Percentiles rank a stretch among this genome's conserved stretches.
Conservation (phyloP, 2,329 filamentous ascomycete species). For the Pseudocercospora musae region DNA sequence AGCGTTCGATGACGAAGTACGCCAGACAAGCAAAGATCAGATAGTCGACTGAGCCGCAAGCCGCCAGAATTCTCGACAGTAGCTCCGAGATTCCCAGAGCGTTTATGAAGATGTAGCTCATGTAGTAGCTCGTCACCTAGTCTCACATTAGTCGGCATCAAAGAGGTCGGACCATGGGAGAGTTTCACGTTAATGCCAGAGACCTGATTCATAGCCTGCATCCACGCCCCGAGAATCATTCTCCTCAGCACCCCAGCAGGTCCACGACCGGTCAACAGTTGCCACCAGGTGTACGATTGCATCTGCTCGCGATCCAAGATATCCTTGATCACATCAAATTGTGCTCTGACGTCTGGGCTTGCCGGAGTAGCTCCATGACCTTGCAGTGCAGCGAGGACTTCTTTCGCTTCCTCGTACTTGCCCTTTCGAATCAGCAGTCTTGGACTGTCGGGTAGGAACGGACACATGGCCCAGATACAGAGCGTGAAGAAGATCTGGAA, state of each 20-base stretch:
- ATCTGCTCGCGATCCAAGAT: constrained; percentile 46
- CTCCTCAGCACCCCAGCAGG: constrained; percentile 27
- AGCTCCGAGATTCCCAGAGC: constrained; percentile 50
- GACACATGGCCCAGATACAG: constrained; percentile 37
- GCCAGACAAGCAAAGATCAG: constrained; percentile 47
- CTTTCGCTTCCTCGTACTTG: constrained; percentile 48
- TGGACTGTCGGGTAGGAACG: constrained; percentile 39
- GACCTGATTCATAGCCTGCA: constrained; percentile 31
- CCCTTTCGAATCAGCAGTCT: constrained; percentile 52
- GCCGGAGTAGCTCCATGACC: constrained; percentile 45
- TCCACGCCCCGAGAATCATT: constrained; percentile 28
- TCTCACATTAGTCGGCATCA: neutral
- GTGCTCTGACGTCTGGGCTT: constrained; percentile 40
- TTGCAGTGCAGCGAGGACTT: constrained; percentile 45
- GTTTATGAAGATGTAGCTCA: constrained; percentile 50
- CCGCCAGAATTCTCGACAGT: constrained; percentile 49
- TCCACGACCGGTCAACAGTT: constrained; percentile 45
- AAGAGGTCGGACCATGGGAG: no score
- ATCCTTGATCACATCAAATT: constrained; percentile 51
- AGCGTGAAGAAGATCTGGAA: constrained; percentile 56
- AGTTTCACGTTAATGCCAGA: constrained; percentile 28
- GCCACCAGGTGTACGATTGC: constrained; percentile 46
- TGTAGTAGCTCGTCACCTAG: constrained; percentile 25
- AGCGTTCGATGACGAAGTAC: constrained; percentile 49
- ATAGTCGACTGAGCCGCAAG: constrained; percentile 51